phyloP scores from a whole-genome alignment of 352 stramenopile genomes.

The Pythium biforme region DNA sequence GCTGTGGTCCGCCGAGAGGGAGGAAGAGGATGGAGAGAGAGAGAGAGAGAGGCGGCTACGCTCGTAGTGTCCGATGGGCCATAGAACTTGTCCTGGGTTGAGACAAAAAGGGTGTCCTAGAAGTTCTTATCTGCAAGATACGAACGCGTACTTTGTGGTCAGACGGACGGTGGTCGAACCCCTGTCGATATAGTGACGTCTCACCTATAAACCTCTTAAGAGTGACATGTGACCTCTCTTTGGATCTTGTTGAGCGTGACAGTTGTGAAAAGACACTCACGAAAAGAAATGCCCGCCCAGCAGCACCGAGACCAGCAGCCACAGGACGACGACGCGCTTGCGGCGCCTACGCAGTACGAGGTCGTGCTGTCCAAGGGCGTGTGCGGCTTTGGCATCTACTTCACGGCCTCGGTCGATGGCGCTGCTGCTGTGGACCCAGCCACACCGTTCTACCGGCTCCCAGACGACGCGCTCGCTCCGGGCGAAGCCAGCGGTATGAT shows the following conservation, averaged over 20 bases:
- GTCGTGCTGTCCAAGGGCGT: conserved; percentile 52
- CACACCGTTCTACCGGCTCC: conserved; percentile 69
- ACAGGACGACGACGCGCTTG: background rate
- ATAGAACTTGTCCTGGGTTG: background rate
- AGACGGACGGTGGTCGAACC: too few species aligned
- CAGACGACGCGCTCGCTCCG: conserved; percentile 43
- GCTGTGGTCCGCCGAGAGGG: background rate
- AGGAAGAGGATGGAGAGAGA: background rate
- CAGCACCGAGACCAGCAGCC: too few species aligned
- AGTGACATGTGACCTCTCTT: background rate
- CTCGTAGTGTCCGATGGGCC: background rate
- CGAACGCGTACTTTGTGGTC: background rate
- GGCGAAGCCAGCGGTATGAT: conserved; percentile 61
- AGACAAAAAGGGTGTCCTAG: background rate
- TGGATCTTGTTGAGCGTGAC: conserved; percentile 5
- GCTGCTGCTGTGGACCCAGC: conserved; percentile 53
- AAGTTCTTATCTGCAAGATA: background rate
- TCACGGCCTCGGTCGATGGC: conserved; percentile 33
- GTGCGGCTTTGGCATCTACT: conserved; percentile 80
- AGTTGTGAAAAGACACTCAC: too few species aligned
- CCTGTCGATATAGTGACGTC: too few species aligned
- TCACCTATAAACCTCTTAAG: too few species aligned
- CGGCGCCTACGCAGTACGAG: conserved; percentile 28
- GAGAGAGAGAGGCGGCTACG: background rate
- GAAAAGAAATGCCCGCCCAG: too few species aligned